phyloP scores from a whole-genome alignment of 768 basidiomycete species.

The Cystobasidium onofrii region DNA sequence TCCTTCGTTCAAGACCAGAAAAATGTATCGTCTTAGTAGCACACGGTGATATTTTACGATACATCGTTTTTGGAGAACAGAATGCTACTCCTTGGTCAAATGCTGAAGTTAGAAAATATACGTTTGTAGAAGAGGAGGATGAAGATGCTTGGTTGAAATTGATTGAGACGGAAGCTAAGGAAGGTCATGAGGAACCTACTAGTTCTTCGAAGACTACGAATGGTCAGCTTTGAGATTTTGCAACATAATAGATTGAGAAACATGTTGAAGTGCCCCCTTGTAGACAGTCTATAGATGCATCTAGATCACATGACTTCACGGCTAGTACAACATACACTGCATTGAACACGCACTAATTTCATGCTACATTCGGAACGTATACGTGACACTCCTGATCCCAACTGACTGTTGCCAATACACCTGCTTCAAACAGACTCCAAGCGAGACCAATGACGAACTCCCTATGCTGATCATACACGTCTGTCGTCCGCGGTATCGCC shows the following conservation, averaged over 20 bases:
- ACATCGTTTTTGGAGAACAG: constrained; percentile 36
- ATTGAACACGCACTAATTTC: background rate
- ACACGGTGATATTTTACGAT: constrained; percentile 44
- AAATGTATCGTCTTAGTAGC: constrained; percentile 45
- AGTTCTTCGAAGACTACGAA: constrained; percentile 9
- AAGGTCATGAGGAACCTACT: constrained; percentile 37
- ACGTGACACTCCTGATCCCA: constrained; percentile 83
- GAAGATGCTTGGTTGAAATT: constrained; percentile 41
- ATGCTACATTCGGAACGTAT: constrained; percentile 43
- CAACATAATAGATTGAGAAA: background rate
- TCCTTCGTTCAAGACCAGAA: constrained; percentile 43
- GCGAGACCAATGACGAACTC: constrained; percentile 88
- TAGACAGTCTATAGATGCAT: background rate
- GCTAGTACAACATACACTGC: background rate
- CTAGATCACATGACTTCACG: background rate
- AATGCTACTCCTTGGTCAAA: constrained; percentile 42
- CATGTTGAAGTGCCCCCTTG: background rate
- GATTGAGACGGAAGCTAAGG: constrained; percentile 37
- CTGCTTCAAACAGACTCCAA: constrained; percentile 88
- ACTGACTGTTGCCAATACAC: constrained; percentile 74
- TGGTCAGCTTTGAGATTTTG: background rate
- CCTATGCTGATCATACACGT: constrained; percentile 72
- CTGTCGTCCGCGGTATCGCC: constrained; percentile 48
- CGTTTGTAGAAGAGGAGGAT: constrained; percentile 38
- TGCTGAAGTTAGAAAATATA: constrained; percentile 43